A percentile compares a stretch with the other conserved stretches of the same genome.
Evolutionary conservation across 2,329 filamentous ascomycete genomes (phyloP).

Genomic region (Nigrospora oryzae): DNA sequence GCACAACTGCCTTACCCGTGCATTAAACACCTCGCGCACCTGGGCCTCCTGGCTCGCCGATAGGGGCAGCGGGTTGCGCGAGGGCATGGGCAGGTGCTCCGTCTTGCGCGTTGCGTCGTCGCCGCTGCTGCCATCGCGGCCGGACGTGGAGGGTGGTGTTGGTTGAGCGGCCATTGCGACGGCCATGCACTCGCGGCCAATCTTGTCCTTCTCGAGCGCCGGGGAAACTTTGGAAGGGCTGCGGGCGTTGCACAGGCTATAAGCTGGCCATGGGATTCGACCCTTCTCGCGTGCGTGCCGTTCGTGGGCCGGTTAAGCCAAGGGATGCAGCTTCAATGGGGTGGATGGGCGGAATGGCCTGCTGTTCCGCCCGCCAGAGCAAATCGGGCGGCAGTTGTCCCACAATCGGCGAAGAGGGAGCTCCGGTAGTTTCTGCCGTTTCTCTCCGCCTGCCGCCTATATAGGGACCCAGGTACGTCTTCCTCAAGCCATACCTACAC

Average conservation of each 20-base stretch:
- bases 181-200: slow-evolving; percentile 1
- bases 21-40: slow-evolving; percentile 30
- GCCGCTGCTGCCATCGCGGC: neutral
- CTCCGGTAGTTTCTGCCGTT: slow-evolving; percentile 8
- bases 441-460: slow-evolving; percentile 10
- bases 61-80: slow-evolving; percentile 73
- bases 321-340: too few species aligned
- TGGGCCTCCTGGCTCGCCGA: slow-evolving; percentile 31
- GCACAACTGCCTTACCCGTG: slow-evolving; percentile 66
- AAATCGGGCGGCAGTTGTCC: neutral
- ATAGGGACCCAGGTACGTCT: too few species aligned
- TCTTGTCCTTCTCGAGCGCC: neutral
- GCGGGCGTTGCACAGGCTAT: neutral
- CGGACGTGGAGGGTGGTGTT: neutral
- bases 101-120: neutral
- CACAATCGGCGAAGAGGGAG: neutral
- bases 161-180: neutral
- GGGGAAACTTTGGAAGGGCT: neutral
- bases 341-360: neutral
- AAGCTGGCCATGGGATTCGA: neutral
- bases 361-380: neutral
- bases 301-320: too few species aligned
- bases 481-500: too few species aligned
- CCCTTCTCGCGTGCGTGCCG: too few species aligned
- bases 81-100: slow-evolving; percentile 37